Conservation (phyloP, 2,329 filamentous ascomycete genomes). For the Ophiostoma piceae region DNA sequence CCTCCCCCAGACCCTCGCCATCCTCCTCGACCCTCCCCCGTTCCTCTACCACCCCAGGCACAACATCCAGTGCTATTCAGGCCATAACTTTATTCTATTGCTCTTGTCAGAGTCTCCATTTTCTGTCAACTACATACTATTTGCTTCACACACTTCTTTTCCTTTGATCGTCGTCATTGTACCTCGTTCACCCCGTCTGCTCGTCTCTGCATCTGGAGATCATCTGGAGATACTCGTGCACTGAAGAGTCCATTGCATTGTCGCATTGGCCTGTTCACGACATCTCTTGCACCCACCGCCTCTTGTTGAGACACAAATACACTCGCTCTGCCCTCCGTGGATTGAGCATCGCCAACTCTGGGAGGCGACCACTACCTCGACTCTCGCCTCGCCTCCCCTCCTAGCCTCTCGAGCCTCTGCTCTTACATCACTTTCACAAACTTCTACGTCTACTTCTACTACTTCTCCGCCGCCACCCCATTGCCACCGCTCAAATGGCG, state of each 20-base stretch:
- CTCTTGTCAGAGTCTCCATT: neutral
- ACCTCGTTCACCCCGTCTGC: neutral
- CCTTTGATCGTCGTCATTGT: neutral
- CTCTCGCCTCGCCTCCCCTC: conserved; percentile 23
- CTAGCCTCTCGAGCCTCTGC: conserved; percentile 2
- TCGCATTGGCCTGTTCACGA: conserved; percentile 7
- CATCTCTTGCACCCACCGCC: neutral
- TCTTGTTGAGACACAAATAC: neutral
- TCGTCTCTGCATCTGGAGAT: neutral
- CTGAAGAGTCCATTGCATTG: conserved; percentile 1
- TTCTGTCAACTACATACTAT: conserved; percentile 21
- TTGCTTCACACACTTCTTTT: neutral
- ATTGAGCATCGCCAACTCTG: conserved; percentile 19
- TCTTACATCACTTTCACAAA: neutral
- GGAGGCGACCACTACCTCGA: conserved; percentile 20
- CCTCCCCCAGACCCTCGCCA: conserved; percentile 1
- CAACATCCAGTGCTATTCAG: conserved; percentile 23
- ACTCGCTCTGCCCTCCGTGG: neutral
- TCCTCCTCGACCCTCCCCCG: conserved; percentile 8
- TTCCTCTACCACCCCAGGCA: conserved; percentile 20
- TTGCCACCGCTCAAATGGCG: conserved; percentile 41
- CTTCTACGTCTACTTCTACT: neutral
- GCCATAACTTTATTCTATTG: conserved; percentile 21
- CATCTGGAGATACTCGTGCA: neutral
- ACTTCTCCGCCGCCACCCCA: neutral